Evolutionary conservation across 805 yeast species (phyloP).

Genomic region (Wickerhamomyces chaumierensis): DNA sequence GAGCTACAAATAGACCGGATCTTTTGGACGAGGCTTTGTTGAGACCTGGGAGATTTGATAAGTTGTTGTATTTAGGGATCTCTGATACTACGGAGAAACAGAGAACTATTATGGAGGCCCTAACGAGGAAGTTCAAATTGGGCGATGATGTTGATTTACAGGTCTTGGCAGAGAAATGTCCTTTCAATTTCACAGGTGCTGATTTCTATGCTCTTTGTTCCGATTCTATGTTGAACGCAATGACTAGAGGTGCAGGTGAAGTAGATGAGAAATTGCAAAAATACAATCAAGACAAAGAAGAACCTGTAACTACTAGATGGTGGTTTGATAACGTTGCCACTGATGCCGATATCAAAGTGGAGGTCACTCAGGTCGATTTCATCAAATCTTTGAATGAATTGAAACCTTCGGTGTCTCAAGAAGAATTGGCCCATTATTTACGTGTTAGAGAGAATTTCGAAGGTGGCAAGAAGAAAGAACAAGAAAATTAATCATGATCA

Average conservation of each 20-base stretch:
- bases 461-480: conserved; percentile 30
- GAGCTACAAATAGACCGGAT: conserved; percentile 98
- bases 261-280: conserved; percentile 55
- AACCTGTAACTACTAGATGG: conserved; percentile 56
- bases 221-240: conserved; percentile 92
- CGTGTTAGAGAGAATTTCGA: conserved; percentile 75
- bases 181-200: conserved; percentile 93
- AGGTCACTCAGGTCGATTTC: conserved; percentile 65
- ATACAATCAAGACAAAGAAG: conserved; percentile 34
- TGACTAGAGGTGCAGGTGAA: conserved; percentile 76
- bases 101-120: conserved; percentile 71
- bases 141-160: conserved; percentile 47
- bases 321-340: conserved; percentile 85
- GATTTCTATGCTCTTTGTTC: conserved; percentile 95
- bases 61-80: conserved; percentile 86
- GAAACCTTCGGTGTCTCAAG: conserved; percentile 78
- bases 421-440: conserved; percentile 75
- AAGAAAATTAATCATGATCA: too few relatives aligned
- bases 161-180: conserved; percentile 56
- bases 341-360: conserved; percentile 52
- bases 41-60: conserved; percentile 93
- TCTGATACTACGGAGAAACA: conserved; percentile 88
- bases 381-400: conserved; percentile 61
- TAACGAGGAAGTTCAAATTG: conserved; percentile 72
- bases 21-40: conserved; percentile 85